phyloP scores from a whole-genome alignment of 352 stramenopile genomes.

The Phytophthora ohioensis region DNA sequence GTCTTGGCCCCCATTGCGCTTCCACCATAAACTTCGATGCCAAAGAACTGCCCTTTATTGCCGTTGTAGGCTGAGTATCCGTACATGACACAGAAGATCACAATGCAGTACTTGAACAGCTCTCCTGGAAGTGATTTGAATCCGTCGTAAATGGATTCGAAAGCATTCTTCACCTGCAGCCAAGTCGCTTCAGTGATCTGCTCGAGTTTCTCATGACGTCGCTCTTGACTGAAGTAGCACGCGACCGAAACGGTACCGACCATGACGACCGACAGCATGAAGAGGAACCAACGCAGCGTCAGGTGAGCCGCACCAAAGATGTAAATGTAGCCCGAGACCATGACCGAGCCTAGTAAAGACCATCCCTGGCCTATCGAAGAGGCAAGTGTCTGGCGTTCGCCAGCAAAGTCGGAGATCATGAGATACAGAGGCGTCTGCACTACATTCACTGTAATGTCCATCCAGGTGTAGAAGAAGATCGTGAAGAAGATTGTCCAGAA shows the following conservation, averaged over 20 bases:
- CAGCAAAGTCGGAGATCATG: slow-evolving; percentile 35
- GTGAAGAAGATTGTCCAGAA: slow-evolving; percentile 40
- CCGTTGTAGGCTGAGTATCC: slow-evolving; percentile 62
- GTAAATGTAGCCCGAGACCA: slow-evolving; percentile 40
- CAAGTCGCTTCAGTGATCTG: slow-evolving; percentile 11
- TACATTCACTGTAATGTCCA: slow-evolving; percentile 41
- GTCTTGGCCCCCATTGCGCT: slow-evolving; percentile 27
- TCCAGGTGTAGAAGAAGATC: slow-evolving; percentile 40
- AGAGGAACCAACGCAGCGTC: slow-evolving; percentile 37
- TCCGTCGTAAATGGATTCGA: slow-evolving; percentile 43
- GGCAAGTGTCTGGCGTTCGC: slow-evolving; percentile 34
- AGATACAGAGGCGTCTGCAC: slow-evolving; percentile 35
- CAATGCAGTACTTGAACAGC: slow-evolving; percentile 53
- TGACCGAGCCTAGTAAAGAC: slow-evolving; percentile 23
- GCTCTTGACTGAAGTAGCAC: slow-evolving; percentile 32
- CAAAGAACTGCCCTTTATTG: slow-evolving; percentile 48
- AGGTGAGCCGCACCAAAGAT: slow-evolving; percentile 33
- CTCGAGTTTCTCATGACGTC: slow-evolving; percentile 20
- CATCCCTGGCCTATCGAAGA: slow-evolving; percentile 30
- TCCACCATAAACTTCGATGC: slow-evolving; percentile 30
- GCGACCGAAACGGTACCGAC: slow-evolving; percentile 21
- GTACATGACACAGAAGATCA: slow-evolving; percentile 58
- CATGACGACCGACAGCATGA: slow-evolving; percentile 35
- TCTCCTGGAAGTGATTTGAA: slow-evolving; percentile 47
- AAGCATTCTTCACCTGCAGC: slow-evolving; percentile 29